Base-by-base conservation (phyloP, 306 rosid species). In the Rosa lucieae region DNA sequence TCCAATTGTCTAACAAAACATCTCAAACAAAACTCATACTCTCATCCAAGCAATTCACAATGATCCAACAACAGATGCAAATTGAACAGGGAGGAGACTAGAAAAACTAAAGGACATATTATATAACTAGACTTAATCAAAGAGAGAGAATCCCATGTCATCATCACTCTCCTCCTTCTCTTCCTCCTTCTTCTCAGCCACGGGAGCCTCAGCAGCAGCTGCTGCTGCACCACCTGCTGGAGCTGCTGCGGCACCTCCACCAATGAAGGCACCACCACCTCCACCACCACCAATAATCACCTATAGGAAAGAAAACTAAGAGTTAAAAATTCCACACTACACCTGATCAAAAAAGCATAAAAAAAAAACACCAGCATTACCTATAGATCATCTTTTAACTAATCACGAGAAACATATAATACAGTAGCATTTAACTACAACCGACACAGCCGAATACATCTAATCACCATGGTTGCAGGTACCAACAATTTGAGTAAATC, bases 91-190 rank as follows among this genome's bases (percentile, higher is more conserved):
- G 39, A 55, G 51, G 20, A 29, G 32, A 29, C 67, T 37, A 78
- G 12, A 23, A 44, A 83, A 84, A 69, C 53, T 68, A 73, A 6
- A 32, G 37, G 37, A 77, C 40, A 76, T 35, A n/a, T 59, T 18
- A 44, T n/a, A 43, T 6, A 18, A 79, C 66, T 77, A 52, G 74
- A 67, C 46, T 87, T 94, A 92, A 88, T 94, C 98, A 77, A 94
- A 94, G 67, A 94, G 97, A 32, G 97, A 90, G 52, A 94, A 72
- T 62, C 98, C 97, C 89, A 94, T 21, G 39, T 94, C 97, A 0
- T 89, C 98, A 1, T 94, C 98, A 17, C 89, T 82, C 74, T 89
- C 98, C 35, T 94, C 98, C 82, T 81, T 77, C 74, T 90, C 92
- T 80, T 88, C 97, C 0, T 81, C 87, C 88, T 91, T 88, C 74